Evolutionary conservation across 1,284 basidiomycete genomes (phyloP), one percentile per base, ranked within the genome.

Genomic region (Xerocomus amazonicus): DNA sequence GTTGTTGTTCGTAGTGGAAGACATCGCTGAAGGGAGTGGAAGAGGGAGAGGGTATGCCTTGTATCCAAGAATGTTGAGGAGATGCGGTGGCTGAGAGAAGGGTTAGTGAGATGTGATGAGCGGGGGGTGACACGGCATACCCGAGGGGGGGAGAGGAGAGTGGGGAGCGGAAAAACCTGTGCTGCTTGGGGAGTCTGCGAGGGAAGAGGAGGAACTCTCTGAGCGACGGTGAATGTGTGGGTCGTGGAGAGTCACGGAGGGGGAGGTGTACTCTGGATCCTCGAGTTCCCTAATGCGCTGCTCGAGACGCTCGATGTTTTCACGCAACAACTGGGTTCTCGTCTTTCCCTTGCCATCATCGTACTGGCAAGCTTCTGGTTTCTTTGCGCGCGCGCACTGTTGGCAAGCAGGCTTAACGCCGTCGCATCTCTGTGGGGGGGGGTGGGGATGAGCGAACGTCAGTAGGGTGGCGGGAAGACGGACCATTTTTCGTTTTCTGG

Each of bases 401-500:
- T 81, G 80, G 51, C 80, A 83, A 14, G 80, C 70, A 19, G 81
- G 81, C 59, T 79, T 81, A 50, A 56, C 59, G 50, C 81, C 80
- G 56, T 83, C 80, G 58, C 81, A 83, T 65, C 78, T 72, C 80
- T 82, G 51, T 17, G 53, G 40, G 56, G 41, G 56, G 32, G 35
- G 50, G 49, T 48, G 43, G 31, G 26, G 35, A 31, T 38, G 26
- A 49, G n/a, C 9, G 9, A 23, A 1, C 9, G n/a, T n/a, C n/a
- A n/a, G n/a, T n/a, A n/a, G n/a, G n/a, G n/a, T 16, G 16, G 46
- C 27, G 35, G 19, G 43, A 45, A 46, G n/a, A 57, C 68, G 53
- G 56, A 87, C 86, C 84, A 90, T 87, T 70, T 89, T 89, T 55
- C 87, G 78, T 70, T 88, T 86, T 67, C 86, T 85, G 59, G n/a